Evolutionary conservation across 202 grass and related monocot genomes (phyloP), one percentile per base, ranked within the genome.

Genomic region (Tripidium arundinaceum): DNA sequence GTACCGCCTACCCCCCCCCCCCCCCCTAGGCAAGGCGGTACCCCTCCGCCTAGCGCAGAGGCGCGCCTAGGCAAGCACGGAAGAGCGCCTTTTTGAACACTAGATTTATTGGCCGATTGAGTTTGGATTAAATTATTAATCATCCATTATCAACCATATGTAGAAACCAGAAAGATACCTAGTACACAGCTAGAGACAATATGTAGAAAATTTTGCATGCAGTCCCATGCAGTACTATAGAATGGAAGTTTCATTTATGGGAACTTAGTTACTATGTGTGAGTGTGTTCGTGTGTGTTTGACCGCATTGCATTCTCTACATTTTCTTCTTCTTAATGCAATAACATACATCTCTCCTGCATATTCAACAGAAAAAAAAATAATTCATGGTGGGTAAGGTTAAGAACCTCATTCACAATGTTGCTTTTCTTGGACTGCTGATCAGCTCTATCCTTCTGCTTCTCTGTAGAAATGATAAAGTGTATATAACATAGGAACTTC

Each of bases 381-480:
- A 58, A 25, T 18, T 41, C 66, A 28, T 12, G 15, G 11, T 45
- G 2, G 22, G 52, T 50, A 74, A 43, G 39, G 43, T 70, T 54
- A 76, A 66, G 60, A 91, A 98, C 96, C 96, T 98, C 92, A 43
- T 78, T 84, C 38, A 60, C 29, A 63, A 83, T 64, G 28, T 89
- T 69, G 15, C 11, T 72, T 91, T 85, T 95, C 80, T 95, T 96
- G 83, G 80, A 65, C 60, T 67, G 87, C 25, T 72, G 76, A 65
- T 92, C 90, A 27, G 66, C 71, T 80, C 72, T 92, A 74, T 82
- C 76, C 86, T 88, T 98, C 77, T 86, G 81, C 67, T 95, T 98
- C 74, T 93, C 96, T 95, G 87, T 63, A 38, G 52, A 81, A 81
- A 84, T 74, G 41, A 70, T 8, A 49, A 68, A 8, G 31, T 82